Percentiles rank a stretch among this genome's conserved stretches.
These are phyloP conservation scores for Populus euphratica DNA, from an alignment of 345 rosid genomes.

Conservation along the genomic window DNA sequence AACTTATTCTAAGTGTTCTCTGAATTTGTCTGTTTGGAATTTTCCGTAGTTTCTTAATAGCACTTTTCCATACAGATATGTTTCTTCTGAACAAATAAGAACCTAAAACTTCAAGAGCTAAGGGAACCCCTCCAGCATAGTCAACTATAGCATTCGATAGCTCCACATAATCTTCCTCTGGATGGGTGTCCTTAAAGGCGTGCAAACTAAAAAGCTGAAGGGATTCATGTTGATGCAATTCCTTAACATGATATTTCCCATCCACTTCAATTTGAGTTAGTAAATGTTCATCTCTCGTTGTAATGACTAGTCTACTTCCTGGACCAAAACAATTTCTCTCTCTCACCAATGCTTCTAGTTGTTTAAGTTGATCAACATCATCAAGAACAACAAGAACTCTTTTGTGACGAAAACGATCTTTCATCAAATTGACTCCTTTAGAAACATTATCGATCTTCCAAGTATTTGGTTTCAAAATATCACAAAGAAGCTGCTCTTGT, in stretches of 20 bases:
- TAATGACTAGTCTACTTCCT: slow-evolving; percentile 6
- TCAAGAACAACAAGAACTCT: slow-evolving; percentile 14
- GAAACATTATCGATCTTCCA: background rate
- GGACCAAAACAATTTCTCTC: background rate
- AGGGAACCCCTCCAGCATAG: slow-evolving; percentile 2
- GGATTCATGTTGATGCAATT: background rate
- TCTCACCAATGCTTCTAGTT: background rate
- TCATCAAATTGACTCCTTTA: background rate
- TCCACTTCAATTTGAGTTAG: background rate
- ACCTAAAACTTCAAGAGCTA: slow-evolving; percentile 4
- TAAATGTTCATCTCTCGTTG: slow-evolving; percentile 5
- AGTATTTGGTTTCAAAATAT: background rate
- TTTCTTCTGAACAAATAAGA: slow-evolving; percentile 3
- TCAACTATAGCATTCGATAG: background rate
- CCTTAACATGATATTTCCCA: background rate
- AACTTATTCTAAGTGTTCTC: too few relatives aligned
- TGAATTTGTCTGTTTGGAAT: too few relatives aligned
- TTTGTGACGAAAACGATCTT: background rate
- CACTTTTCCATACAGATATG: background rate
- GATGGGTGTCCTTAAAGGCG: background rate
- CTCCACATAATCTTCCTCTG: background rate
- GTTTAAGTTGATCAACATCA: slow-evolving; percentile 3
- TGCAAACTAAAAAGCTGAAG: background rate
- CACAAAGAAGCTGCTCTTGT: background rate
- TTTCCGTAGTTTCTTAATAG: background rate